These are phyloP conservation scores for Lathyrus sativus DNA, from an alignment of 306 rosid genomes.

Conservation along the genomic window DNA sequence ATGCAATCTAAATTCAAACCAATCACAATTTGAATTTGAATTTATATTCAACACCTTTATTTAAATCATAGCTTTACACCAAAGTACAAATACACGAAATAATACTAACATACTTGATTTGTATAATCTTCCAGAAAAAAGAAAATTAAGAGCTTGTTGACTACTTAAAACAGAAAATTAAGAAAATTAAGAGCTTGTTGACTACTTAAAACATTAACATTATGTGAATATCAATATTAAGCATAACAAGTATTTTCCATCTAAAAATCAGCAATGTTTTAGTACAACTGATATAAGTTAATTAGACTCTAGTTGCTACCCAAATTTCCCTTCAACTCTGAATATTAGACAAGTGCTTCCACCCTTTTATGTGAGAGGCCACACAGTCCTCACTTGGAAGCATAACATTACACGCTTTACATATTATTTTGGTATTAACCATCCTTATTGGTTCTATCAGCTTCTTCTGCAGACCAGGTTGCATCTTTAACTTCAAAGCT, in stretches of 20 bases:
- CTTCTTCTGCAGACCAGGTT: slow-evolving; percentile 5
- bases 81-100: too few species aligned
- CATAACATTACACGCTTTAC: slow-evolving; percentile 41
- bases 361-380: slow-evolving; percentile 43
- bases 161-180: too few species aligned
- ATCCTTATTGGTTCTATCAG: not conserved
- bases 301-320: not conserved
- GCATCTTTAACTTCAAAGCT: slow-evolving; percentile 39
- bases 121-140: too few species aligned
- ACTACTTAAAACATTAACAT: too few species aligned
- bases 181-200: too few species aligned
- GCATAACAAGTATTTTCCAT: not conserved
- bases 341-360: slow-evolving; percentile 44
- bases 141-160: too few species aligned
- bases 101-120: too few species aligned
- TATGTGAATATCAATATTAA: too few species aligned
- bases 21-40: too few species aligned
- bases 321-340: not conserved
- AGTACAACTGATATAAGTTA: not conserved
- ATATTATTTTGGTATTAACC: not conserved
- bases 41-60: too few species aligned
- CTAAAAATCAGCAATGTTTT: not conserved
- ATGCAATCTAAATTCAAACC: too few species aligned
- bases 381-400: slow-evolving; percentile 30
- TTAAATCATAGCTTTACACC: too few species aligned